phyloP scores from a whole-genome alignment of 2,329 filamentous ascomycete species.

The Colletotrichum sp. region DNA sequence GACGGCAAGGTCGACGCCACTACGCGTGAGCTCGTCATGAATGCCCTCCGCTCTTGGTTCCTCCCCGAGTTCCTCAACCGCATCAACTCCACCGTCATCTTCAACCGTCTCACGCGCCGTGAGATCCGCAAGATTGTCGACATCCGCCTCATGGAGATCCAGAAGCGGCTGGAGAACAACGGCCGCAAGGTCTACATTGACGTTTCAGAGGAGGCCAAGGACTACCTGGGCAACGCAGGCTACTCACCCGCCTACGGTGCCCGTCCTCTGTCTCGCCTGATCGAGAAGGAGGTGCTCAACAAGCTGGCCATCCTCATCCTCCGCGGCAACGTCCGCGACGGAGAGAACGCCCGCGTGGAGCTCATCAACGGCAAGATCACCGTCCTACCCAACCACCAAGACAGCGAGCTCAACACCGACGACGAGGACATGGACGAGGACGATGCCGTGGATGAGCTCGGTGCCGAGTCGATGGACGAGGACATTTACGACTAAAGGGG shows the following conservation, averaged over 20 bases:
- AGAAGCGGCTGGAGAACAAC: slow-evolving; percentile 87
- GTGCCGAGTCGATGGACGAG: slow-evolving; percentile 65
- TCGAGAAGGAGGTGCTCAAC: slow-evolving; percentile 98
- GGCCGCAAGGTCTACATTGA: slow-evolving; percentile 84
- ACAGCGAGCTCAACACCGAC: slow-evolving; percentile 60
- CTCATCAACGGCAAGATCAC: slow-evolving; percentile 80
- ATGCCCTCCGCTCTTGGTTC: slow-evolving; percentile 92
- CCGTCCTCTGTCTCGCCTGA: slow-evolving; percentile 83
- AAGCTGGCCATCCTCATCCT: slow-evolving; percentile 90
- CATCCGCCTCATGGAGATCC: slow-evolving; percentile 84
- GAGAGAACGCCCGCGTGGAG: slow-evolving; percentile 81
- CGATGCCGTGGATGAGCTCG: slow-evolving; percentile 74
- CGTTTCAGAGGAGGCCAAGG: slow-evolving; percentile 85
- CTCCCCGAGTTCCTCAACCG: slow-evolving; percentile 98
- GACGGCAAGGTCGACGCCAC: slow-evolving; percentile 87
- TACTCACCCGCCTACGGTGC: slow-evolving; percentile 97
- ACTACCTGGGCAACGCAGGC: slow-evolving; percentile 88
- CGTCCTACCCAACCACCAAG: slow-evolving; percentile 81
- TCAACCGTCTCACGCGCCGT: slow-evolving; percentile 88
- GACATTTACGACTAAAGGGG: slow-evolving; percentile 51
- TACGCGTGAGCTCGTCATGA: slow-evolving; percentile 90
- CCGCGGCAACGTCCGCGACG: slow-evolving; percentile 82
- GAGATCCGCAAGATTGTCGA: slow-evolving; percentile 98
- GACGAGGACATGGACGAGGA: slow-evolving; percentile 76
- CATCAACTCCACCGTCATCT: slow-evolving; percentile 95